Percentiles rank a stretch among this genome's conserved stretches.
Evolutionary conservation across 768 basidiomycete species (phyloP).

Genomic region (Suillus placidus): DNA sequence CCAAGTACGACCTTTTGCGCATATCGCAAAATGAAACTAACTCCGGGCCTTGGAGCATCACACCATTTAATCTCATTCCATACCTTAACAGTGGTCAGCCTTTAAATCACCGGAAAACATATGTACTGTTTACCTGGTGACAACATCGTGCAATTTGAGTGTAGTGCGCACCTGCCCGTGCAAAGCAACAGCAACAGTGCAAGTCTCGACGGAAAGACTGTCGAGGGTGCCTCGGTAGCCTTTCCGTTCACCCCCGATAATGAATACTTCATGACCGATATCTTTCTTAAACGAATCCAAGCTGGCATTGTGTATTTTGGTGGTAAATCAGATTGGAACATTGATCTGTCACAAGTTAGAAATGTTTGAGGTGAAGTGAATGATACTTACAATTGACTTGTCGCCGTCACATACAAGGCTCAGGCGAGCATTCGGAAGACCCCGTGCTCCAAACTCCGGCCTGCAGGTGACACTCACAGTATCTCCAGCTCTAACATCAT

Average conservation of each 20-base stretch:
- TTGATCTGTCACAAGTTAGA: neutral
- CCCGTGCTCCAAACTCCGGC: neutral
- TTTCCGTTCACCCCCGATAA: neutral
- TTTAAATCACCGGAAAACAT: neutral
- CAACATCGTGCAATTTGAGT: neutral
- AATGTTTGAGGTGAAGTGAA: neutral
- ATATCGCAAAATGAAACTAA: too few relatives aligned
- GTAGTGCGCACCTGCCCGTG: neutral
- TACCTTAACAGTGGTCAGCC: neutral
- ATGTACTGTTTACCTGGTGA: neutral
- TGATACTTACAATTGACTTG: neutral
- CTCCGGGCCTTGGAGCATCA: too few relatives aligned
- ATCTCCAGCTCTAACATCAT: neutral
- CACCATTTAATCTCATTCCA: too few relatives aligned
- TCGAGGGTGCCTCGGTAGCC: neutral
- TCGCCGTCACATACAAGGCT: neutral
- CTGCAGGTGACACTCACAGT: neutral
- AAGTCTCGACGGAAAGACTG: neutral
- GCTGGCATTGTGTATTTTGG: neutral
- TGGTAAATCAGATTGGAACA: neutral
- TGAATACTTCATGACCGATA: neutral
- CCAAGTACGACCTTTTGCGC: too few relatives aligned
- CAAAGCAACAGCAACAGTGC: neutral
- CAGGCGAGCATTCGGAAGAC: neutral
- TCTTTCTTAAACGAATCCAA: neutral